Conservation (phyloP, 108 stramenopile species). For the Pseudonitzschia pungens region DNA sequence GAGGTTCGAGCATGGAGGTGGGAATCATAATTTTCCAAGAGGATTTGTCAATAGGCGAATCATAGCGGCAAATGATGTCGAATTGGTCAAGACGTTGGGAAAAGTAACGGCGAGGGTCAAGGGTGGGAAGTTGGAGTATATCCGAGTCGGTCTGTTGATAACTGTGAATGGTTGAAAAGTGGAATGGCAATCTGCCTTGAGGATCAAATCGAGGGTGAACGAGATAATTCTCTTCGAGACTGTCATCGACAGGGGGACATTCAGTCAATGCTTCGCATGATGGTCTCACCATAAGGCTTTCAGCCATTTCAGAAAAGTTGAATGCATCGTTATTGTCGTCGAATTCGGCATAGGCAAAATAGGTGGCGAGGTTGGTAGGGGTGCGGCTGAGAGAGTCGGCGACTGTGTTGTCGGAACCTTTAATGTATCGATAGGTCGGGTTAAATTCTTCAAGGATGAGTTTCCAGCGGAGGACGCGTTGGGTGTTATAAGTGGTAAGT, state of each 20-base stretch:
- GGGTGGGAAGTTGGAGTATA: not conserved
- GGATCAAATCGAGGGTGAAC: not conserved
- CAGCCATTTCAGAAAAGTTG: not conserved
- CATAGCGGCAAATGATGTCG: not conserved
- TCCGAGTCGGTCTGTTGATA: not conserved
- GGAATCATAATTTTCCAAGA: not conserved
- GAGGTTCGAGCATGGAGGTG: not conserved
- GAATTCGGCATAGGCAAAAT: not conserved
- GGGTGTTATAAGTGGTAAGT: conserved; percentile 17
- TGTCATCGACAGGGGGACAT: not conserved
- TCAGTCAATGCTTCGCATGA: not conserved
- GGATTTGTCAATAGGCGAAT: not conserved
- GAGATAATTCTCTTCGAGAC: too few relatives aligned
- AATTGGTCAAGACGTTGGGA: not conserved
- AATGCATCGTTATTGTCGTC: not conserved
- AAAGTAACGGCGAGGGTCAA: not conserved
- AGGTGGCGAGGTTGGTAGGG: not conserved
- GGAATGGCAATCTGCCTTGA: not conserved
- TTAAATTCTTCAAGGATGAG: conserved; percentile 40
- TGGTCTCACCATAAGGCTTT: not conserved
- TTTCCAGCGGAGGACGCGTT: conserved; percentile 48
- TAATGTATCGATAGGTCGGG: conserved; percentile 1
- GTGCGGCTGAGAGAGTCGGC: not conserved
- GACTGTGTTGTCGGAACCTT: not conserved
- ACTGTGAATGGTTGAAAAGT: not conserved